Base-by-base conservation (phyloP, 2,329 filamentous ascomycete species). In the Talaromyces sp. region DNA sequence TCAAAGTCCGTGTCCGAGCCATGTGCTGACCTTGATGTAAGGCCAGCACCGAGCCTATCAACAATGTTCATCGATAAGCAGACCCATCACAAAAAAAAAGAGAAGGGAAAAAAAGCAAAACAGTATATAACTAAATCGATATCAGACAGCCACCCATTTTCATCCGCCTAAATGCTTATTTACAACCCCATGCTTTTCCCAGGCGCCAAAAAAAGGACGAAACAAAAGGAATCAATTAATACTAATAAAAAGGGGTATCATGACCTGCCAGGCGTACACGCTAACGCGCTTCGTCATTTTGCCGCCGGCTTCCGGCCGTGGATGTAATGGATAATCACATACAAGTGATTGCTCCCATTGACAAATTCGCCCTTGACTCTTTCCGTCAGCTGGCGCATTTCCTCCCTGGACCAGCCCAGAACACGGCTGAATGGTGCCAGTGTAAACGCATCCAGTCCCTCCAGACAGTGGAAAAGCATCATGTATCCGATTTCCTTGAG, bases 391-490 rank as follows among this genome's bases (percentile, higher is more conserved):
- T 65, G 42, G 10, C 68, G 64, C 47, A 70, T 64, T 10, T 70
- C 67, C 9, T 68, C 63, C 33, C 62, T 42, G 9, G 60, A 61
- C 70, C 70, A 73, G 30, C 67, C 65, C 14, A 72, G 55, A 23
- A 69, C 62, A 2, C 65, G 63, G 0, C 63, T 67, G 34, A 70
- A 67, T 2, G 66, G 63, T 9, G 67, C 66, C 28, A 69, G 34
- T 12, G 65, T 65, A 23, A 69, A 62, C 4, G 68, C 61, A 44
- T 69, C 67, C 2, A 70, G 56, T 16, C 61, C 62, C n/a, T 70
- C 65, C 28, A 68, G 56, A 14, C 51, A 51, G 33, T 64, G 62
- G 14, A 61, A 57, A 27, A 64, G 56, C 56, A 54, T 56, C 51
- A 64, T 60, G 8, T 55, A 56, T 30, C 67, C 67, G 40, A 71